These are phyloP conservation scores for Lentinus polychrous DNA, from an alignment of 1,284 basidiomycete species.

Conservation along the genomic window DNA sequence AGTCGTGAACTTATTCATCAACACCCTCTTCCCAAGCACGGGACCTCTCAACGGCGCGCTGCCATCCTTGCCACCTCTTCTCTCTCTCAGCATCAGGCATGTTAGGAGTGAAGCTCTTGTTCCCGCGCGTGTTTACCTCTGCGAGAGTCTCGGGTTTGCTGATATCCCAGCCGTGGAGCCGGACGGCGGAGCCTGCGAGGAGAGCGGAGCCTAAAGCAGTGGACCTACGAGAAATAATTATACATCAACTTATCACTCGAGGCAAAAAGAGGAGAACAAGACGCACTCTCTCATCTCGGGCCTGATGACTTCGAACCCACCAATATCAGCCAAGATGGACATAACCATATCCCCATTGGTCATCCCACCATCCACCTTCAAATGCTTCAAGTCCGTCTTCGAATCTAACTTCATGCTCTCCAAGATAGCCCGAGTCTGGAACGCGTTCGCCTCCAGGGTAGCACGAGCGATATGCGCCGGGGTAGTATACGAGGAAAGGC, in stretches of 20 bases:
- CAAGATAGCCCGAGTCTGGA: constrained; percentile 90
- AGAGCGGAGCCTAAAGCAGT: constrained; percentile 96
- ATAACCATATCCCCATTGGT: constrained; percentile 89
- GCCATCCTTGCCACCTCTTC: constrained; percentile 73
- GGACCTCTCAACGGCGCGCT: constrained; percentile 77
- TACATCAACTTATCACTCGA: background rate
- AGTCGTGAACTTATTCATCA: background rate
- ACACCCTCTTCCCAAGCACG: constrained; percentile 63
- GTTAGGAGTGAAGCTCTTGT: constrained; percentile 61
- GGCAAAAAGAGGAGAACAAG: constrained; percentile 1
- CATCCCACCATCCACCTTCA: constrained; percentile 94
- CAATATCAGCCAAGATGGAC: constrained; percentile 89
- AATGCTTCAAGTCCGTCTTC: constrained; percentile 62
- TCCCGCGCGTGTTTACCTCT: constrained; percentile 86
- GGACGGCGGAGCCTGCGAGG: constrained; percentile 87
- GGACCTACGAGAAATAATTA: constrained; percentile 42
- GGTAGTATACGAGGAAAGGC: constrained; percentile 88
- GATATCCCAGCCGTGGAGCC: constrained; percentile 93
- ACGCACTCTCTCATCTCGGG: constrained; percentile 94
- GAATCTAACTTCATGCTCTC: constrained; percentile 92
- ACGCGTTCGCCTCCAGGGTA: constrained; percentile 86
- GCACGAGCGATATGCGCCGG: constrained; percentile 92
- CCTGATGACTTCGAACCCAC: constrained; percentile 86
- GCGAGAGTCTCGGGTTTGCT: constrained; percentile 78
- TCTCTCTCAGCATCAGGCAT: constrained; percentile 49